Conservation (phyloP, 2,329 filamentous ascomycete genomes). For the Sarocladium kiliense region DNA sequence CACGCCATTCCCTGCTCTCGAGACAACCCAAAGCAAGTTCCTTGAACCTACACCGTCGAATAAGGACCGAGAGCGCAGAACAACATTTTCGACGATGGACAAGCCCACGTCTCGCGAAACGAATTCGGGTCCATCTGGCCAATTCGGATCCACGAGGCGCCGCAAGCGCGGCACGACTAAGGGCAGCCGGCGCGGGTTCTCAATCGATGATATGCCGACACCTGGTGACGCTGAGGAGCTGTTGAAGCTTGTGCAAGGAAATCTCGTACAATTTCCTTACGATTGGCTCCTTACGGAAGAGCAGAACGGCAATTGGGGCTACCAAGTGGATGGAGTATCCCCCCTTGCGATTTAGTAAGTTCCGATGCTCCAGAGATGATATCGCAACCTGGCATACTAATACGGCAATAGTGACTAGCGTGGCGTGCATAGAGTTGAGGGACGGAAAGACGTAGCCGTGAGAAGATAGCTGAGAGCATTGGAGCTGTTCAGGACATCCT, state of each 20-base stretch:
- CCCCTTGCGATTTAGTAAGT: conserved; percentile 95
- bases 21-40: conserved; percentile 27
- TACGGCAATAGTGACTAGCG: conserved; percentile 23
- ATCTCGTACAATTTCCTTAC: conserved; percentile 88
- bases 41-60: conserved; percentile 27
- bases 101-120: conserved; percentile 37
- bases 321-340: conserved; percentile 92
- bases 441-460: not conserved
- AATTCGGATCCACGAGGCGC: conserved; percentile 48
- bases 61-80: conserved; percentile 41
- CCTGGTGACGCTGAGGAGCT: conserved; percentile 76
- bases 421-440: not conserved
- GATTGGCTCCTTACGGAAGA: conserved; percentile 94
- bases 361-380: not conserved
- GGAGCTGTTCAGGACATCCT: not conserved
- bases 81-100: conserved; percentile 52
- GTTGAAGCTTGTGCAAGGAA: conserved; percentile 76
- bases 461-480: not conserved
- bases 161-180: conserved; percentile 67
- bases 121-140: conserved; percentile 24
- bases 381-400: conserved; percentile 19
- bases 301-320: conserved; percentile 91
- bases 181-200: conserved; percentile 59
- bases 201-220: conserved; percentile 70
- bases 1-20: conserved; percentile 42